A percentile compares a stretch with the other conserved stretches of the same genome.
These are phyloP conservation scores for Ilyonectria robusta DNA, from an alignment of 2,329 filamentous ascomycete species.

Conservation along the genomic window DNA sequence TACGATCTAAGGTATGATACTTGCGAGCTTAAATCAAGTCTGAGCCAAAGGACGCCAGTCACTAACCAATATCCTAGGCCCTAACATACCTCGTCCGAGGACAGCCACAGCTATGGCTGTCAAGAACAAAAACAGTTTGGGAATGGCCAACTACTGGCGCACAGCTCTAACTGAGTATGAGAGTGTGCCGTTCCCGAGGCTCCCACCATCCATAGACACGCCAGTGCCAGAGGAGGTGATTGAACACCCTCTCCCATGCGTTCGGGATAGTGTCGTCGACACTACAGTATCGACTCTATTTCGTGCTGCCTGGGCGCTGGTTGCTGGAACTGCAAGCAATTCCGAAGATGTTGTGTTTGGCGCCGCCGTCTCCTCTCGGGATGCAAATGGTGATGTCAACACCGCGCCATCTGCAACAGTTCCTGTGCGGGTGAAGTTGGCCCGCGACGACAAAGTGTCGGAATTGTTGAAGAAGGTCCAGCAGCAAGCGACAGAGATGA, in stretches of 20 bases:
- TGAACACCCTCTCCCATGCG: not conserved
- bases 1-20: not conserved
- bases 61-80: not conserved
- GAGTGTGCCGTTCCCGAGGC: slow-evolving; percentile 9
- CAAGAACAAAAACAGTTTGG: slow-evolving; percentile 49
- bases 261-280: not conserved
- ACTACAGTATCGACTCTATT: slow-evolving; percentile 33
- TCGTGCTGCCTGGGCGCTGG: slow-evolving; percentile 48
- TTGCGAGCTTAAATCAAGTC: not conserved
- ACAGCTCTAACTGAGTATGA: slow-evolving; percentile 47
- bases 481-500: slow-evolving; percentile 19
- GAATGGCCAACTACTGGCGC: slow-evolving; percentile 60
- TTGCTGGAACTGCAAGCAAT: slow-evolving; percentile 34
- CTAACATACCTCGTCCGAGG: not conserved
- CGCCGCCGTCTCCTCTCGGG: slow-evolving; percentile 37
- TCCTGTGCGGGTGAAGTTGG: slow-evolving; percentile 37
- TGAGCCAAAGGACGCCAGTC: not conserved
- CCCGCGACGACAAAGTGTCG: slow-evolving; percentile 47
- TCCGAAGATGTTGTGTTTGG: slow-evolving; percentile 46
- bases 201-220: slow-evolving; percentile 7
- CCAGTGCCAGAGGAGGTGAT: slow-evolving; percentile 2
- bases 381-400: slow-evolving; percentile 39
- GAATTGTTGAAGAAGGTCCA: slow-evolving; percentile 57
- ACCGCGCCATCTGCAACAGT: slow-evolving; percentile 33
- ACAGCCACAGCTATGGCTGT: not conserved